Evolutionary conservation across 306 rosid genomes (phyloP).

Genomic region (Astragalus glycyphyllos): DNA sequence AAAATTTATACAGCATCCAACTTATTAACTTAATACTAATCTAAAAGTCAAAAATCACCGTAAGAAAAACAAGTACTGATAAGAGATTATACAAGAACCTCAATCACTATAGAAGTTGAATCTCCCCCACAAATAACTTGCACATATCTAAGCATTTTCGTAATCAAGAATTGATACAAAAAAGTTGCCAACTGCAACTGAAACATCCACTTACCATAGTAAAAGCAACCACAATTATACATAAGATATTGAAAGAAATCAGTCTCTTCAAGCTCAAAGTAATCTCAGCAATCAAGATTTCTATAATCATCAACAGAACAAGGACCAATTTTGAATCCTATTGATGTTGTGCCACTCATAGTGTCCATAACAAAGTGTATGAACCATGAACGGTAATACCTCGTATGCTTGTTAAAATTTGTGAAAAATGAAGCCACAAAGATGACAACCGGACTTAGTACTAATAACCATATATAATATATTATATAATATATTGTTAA

Average conservation of each 20-base stretch:
- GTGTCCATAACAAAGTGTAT: neutral
- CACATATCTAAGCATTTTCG: too few relatives aligned
- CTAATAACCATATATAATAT: neutral
- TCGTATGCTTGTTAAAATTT: too few relatives aligned
- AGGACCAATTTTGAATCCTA: constrained; percentile 3
- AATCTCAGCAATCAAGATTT: constrained; percentile 1
- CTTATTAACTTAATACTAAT: neutral
- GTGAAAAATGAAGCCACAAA: neutral
- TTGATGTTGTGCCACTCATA: neutral
- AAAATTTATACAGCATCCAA: constrained; percentile 18
- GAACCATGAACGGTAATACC: neutral
- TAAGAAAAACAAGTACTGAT: neutral
- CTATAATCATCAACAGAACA: constrained; percentile 5
- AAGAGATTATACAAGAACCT: constrained; percentile 9
- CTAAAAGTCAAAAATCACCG: neutral
- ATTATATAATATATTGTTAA: neutral
- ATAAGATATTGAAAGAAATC: constrained; percentile 16
- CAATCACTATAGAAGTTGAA: too few relatives aligned
- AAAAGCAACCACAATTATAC: neutral
- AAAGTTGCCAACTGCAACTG: too few relatives aligned
- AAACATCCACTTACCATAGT: too few relatives aligned
- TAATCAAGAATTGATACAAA: too few relatives aligned
- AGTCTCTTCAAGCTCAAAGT: constrained; percentile 22
- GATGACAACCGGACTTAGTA: constrained; percentile 8
- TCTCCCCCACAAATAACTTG: too few relatives aligned